Evolutionary conservation across 441 rosid genomes (phyloP), one percentile per base, ranked within the genome.

Genomic region (Euphorbia celastroides): DNA sequence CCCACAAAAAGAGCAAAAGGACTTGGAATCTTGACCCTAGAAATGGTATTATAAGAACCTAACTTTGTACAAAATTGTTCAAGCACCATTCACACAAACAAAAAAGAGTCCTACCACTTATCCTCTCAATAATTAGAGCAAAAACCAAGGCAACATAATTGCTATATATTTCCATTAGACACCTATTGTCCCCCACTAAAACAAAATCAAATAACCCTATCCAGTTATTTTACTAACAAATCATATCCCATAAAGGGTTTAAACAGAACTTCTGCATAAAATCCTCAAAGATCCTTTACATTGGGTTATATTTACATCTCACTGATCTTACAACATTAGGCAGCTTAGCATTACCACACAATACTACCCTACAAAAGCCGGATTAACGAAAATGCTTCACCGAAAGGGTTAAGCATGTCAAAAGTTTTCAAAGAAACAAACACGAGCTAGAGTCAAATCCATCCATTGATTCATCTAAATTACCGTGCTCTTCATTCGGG

Each of bases 11-110:
- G 67, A 28, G 27, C 38, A 44, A 42, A 64, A 50, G 60, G 34
- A 31, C 60, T 57, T 61, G 75, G 74, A 70, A n/a, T n/a, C 74
- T 68, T 66, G 81, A 72, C 85, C 82, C 81, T 77, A 74, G 74
- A 44, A 19, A 42, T 41, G 48, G 72, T 23, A n/a, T 56, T 56
- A 62, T 57, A 55, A 23, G 2, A 1, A 69, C 60, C 66, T 59
- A 61, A 23, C 36, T 55, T 38, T 26, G 59, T n/a, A 63, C 41
- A 67, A 38, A 56, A 26, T 44, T 20, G 20, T 42, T 58, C 28
- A 68, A 65, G 48, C 69, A 57, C 67, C 68, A 64, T 60, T 46
- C 31, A 66, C 22, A 64, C 62, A 65, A 58, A 52, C 62, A 64
- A 51, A 48, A 64, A 62, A 56, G 48, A 56, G 38, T 8, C 23